Base-by-base conservation (phyloP, 2,329 filamentous ascomycete species). In the Fusarium pininemorale region DNA sequence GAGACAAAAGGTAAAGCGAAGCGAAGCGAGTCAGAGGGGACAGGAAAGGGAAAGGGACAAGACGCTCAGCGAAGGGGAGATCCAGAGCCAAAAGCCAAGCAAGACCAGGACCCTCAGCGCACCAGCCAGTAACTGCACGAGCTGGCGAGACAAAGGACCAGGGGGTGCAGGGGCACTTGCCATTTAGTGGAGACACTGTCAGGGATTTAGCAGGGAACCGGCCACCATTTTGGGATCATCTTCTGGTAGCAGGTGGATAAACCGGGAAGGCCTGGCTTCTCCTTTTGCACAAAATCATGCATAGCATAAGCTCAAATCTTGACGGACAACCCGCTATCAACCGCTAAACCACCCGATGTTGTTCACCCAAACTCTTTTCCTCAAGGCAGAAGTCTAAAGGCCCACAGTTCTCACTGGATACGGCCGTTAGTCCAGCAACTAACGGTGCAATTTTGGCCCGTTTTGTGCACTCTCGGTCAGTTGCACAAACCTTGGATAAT, bases 1-100 rank as follows among this genome's bases (percentile, higher is more conserved):
- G 69, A 78, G 74, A 69, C 35, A 50, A 63, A 58, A 68, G 55
- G 66, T 48, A 69, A 48, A 22, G 72, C 74, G 77, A 77, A 76
- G 77, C 65, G 73, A 69, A 60, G 68, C 65, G 69, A 77, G 71
- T 68, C 70, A 73, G 76, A 75, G 63, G 72, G 77, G 70, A 78
- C 77, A 45, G 72, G 67, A 75, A 71, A 56, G 63, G 72, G 63
- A 69, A 75, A 66, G 76, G 63, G 65, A 68, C 65, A 26, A 56
- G 66, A 65, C 61, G 72, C 73, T 55, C 64, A 63, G 57, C 38
- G 63, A 67, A 76, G 62, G 71, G 74, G 61, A 62, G 59, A 58
- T 44, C 58, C 30, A 53, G 50, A 53, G 32, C 50, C 32, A 38
- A 38, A 53, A 38, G 24, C 51, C 70, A 71, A 74, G 71, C 57